These are phyloP conservation scores for Kazachstania africana DNA, from an alignment of 805 yeast species.

Conservation along the genomic window DNA sequence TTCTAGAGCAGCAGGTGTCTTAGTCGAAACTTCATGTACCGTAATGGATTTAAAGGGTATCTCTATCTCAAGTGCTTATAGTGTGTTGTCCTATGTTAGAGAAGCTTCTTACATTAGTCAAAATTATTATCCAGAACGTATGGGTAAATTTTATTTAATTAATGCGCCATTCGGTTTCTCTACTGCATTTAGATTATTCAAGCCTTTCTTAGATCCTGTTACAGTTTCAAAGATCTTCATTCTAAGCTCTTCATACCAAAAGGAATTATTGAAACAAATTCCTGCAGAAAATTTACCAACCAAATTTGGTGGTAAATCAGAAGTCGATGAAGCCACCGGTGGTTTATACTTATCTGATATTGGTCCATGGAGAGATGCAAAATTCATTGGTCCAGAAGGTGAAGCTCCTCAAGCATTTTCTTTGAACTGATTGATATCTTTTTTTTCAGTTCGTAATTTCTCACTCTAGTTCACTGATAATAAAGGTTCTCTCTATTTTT, in stretches of 20 bases:
- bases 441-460: too few species aligned
- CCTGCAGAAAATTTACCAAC: conserved; percentile 86
- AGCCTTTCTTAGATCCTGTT: conserved; percentile 93
- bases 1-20: conserved; percentile 63
- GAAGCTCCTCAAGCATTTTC: conserved; percentile 62
- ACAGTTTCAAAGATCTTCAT: conserved; percentile 92
- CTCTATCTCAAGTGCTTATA: conserved; percentile 70
- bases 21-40: conserved; percentile 94
- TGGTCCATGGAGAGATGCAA: conserved; percentile 94
- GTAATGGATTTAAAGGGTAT: conserved; percentile 92
- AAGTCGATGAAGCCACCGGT: conserved; percentile 52
- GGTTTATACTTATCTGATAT: conserved; percentile 80
- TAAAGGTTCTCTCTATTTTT: too few species aligned
- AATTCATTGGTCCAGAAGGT: conserved; percentile 90
- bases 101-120: conserved; percentile 94
- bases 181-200: conserved; percentile 81
- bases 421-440: conserved; percentile 6
- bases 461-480: too few species aligned
- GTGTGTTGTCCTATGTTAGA: conserved; percentile 76
- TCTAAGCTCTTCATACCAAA: conserved; percentile 64
- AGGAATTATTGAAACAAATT: conserved; percentile 80
- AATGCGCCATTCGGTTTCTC: conserved; percentile 97
- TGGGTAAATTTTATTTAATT: conserved; percentile 94
- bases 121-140: conserved; percentile 96
- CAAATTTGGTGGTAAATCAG: conserved; percentile 80